Conservation (phyloP, 2,329 filamentous ascomycete species). For the Ceratocystis colombiana region DNA sequence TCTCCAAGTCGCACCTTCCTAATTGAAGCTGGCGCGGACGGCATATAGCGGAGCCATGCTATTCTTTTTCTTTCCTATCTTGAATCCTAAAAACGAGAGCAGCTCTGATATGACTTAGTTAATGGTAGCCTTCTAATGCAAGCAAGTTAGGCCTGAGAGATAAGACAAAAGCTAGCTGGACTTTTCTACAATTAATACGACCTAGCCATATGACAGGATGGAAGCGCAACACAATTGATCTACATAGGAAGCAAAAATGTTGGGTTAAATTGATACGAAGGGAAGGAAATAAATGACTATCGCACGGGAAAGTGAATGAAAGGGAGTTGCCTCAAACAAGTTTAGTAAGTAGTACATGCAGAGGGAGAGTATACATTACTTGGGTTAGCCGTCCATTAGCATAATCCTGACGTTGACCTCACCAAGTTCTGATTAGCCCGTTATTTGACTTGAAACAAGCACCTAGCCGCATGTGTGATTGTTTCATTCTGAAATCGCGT, state of each 20-base stretch:
- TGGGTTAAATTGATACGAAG: too few relatives aligned
- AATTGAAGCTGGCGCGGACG: neutral
- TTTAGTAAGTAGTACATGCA: neutral
- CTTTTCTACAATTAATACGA: too few relatives aligned
- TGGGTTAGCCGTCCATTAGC: conserved; percentile 11
- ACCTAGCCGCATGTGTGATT: neutral
- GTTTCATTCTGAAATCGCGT: neutral
- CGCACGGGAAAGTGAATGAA: too few relatives aligned
- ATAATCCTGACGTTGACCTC: conserved; percentile 3
- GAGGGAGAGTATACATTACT: conserved; percentile 10
- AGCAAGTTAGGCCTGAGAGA: too few relatives aligned
- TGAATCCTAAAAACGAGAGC: neutral
- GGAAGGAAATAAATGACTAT: too few relatives aligned
- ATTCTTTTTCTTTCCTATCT: neutral
- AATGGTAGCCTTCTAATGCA: too few relatives aligned
- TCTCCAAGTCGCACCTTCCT: conserved; percentile 1
- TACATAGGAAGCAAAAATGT: too few relatives aligned
- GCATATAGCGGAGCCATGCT: neutral
- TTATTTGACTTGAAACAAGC: conserved; percentile 3
- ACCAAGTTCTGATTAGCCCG: neutral
- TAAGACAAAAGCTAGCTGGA: too few relatives aligned
- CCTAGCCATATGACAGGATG: too few relatives aligned
- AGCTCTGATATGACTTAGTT: neutral
- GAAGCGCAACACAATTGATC: too few relatives aligned
- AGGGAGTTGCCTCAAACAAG: neutral